phyloP scores from a whole-genome alignment of 805 yeast genomes.

The Pichia manshurica region DNA sequence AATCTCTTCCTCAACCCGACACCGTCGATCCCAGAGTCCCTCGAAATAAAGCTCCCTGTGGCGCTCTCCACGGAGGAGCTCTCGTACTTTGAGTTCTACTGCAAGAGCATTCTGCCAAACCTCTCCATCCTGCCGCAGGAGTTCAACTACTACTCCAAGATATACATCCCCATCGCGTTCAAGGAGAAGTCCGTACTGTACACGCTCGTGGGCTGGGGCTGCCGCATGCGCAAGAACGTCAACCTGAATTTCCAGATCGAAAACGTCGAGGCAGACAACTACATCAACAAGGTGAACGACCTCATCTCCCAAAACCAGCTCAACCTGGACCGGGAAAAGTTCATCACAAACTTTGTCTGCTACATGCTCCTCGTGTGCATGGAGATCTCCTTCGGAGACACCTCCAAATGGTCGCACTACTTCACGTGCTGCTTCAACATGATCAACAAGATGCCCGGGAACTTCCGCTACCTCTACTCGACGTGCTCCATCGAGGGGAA shows the following conservation, averaged over 20 bases:
- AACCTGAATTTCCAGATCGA: conserved; percentile 21
- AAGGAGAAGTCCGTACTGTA: conserved; percentile 42
- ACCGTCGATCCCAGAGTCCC: conserved; percentile 8
- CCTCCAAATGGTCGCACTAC: conserved; percentile 31
- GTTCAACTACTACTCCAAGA: conserved; percentile 45
- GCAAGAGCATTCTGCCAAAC: conserved; percentile 38
- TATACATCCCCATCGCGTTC: conserved; percentile 51
- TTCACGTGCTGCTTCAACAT: conserved; percentile 27
- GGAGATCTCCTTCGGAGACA: conserved; percentile 31
- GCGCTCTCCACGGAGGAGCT: conserved; percentile 16
- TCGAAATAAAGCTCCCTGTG: conserved; percentile 20
- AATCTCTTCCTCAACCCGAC: conserved; percentile 8
- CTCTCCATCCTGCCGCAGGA: conserved; percentile 44
- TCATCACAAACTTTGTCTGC: conserved; percentile 25
- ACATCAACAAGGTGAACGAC: conserved; percentile 14
- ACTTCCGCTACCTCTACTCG: conserved; percentile 26
- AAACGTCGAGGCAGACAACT: conserved; percentile 18
- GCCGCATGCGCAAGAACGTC: conserved; percentile 21
- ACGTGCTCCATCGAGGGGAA: conserved; percentile 31
- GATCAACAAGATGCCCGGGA: conserved; percentile 23
- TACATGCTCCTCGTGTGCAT: conserved; percentile 29
- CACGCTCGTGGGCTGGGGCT: conserved; percentile 53
- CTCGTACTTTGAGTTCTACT: conserved; percentile 41
- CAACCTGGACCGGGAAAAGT: conserved; percentile 17
- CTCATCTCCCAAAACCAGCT: conserved; percentile 11